phyloP scores from a whole-genome alignment of 2,329 filamentous ascomycete genomes.

The Aspergillus ibericus region DNA sequence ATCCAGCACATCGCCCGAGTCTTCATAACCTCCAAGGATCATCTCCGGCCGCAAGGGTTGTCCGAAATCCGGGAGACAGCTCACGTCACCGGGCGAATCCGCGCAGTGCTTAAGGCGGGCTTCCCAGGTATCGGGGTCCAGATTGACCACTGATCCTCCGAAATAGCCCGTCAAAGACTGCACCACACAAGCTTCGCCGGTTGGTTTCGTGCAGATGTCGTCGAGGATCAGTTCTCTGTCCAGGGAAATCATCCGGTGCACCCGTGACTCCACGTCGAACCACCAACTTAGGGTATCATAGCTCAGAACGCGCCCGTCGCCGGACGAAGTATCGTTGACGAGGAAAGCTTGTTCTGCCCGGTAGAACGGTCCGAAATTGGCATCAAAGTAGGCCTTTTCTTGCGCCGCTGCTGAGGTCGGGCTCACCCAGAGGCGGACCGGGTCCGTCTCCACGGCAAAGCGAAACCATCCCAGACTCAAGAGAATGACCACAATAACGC shows the following conservation, averaged over 20 bases:
- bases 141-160: conserved; percentile 62
- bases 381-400: conserved; percentile 92
- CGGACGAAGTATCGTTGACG: conserved; percentile 75
- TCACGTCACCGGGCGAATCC: conserved; percentile 66
- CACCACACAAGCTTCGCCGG: conserved; percentile 82
- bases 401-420: conserved; percentile 85
- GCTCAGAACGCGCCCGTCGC: conserved; percentile 74
- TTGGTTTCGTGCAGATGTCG: conserved; percentile 93
- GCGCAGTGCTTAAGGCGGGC: conserved; percentile 71
- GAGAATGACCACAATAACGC: conserved; percentile 71
- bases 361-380: conserved; percentile 93
- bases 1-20: conserved; percentile 63
- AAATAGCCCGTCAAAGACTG: conserved; percentile 94
- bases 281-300: conserved; percentile 92
- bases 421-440: conserved; percentile 94
- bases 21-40: conserved; percentile 78
- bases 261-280: conserved; percentile 81
- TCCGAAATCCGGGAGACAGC: conserved; percentile 83
- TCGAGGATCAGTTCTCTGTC: conserved; percentile 68
- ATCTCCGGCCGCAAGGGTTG: conserved; percentile 85
- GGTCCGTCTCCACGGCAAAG: conserved; percentile 87
- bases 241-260: conserved; percentile 69
- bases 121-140: conserved; percentile 69
- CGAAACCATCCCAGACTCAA: conserved; percentile 85
- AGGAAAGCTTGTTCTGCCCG: conserved; percentile 90